Percentiles rank a stretch among this genome's conserved stretches.
Conservation (phyloP, 2,329 filamentous ascomycete species). For the Beauveria sp. region DNA sequence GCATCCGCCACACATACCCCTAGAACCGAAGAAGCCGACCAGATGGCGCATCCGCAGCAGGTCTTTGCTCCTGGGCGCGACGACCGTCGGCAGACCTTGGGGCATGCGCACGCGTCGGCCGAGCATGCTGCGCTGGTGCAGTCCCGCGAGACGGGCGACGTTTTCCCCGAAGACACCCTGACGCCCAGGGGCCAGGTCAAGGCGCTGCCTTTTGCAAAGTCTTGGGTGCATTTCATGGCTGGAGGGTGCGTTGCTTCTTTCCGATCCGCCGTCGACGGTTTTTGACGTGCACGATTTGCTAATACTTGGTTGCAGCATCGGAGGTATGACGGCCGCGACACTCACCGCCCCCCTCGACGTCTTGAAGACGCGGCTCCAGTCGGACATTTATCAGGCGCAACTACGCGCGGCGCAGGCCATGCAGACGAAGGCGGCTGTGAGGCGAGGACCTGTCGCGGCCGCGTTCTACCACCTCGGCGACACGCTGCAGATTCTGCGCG, state of each 20-base stretch:
- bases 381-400: conserved; percentile 87
- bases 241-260: conserved; percentile 59
- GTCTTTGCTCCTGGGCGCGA: conserved; percentile 24
- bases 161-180: conserved; percentile 35
- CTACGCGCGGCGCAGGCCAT: conserved; percentile 60
- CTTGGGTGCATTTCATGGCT: conserved; percentile 87
- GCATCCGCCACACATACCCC: background rate
- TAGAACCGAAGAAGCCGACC: background rate
- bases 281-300: conserved; percentile 10
- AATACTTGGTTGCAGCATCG: conserved; percentile 47
- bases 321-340: conserved; percentile 86
- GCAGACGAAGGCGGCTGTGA: conserved; percentile 40
- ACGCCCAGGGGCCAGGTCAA: conserved; percentile 26
- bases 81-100: conserved; percentile 21
- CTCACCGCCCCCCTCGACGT: conserved; percentile 93
- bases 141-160: conserved; percentile 55
- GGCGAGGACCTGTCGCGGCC: conserved; percentile 56
- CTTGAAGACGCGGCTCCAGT: conserved; percentile 86
- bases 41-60: conserved; percentile 27
- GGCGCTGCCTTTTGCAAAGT: conserved; percentile 55
- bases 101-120: conserved; percentile 21
- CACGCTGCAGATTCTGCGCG: conserved; percentile 75
- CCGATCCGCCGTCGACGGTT: background rate
- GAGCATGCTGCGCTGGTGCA: conserved; percentile 40
- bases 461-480: conserved; percentile 71